Conservation (phyloP, 257 asterid genomes). For the Nemophila menziesii region DNA sequence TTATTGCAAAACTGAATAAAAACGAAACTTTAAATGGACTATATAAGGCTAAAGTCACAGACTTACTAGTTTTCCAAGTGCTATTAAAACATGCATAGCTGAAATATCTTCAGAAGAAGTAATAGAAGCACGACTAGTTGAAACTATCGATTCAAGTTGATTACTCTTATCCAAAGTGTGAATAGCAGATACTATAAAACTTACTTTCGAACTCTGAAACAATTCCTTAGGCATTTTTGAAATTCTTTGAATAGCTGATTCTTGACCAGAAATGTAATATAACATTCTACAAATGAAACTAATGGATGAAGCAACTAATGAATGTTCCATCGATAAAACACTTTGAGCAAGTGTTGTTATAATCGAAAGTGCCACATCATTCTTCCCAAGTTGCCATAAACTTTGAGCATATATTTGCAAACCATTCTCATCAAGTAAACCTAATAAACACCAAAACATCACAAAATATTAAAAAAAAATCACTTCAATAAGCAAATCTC, state of each 20-base stretch:
- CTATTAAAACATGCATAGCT: constrained; percentile 52
- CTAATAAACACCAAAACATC: too few relatives aligned
- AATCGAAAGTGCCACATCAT: constrained; percentile 56
- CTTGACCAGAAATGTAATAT: constrained; percentile 58
- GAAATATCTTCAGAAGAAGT: constrained; percentile 44
- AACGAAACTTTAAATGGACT: background rate
- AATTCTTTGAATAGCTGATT: constrained; percentile 54
- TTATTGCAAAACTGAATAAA: too few relatives aligned
- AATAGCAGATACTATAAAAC: constrained; percentile 62
- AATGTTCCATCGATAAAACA: constrained; percentile 53
- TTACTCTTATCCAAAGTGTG: constrained; percentile 55
- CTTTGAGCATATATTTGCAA: constrained; percentile 75
- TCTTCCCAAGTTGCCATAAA: constrained; percentile 71
- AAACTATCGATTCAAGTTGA: constrained; percentile 65
- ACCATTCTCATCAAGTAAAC: constrained; percentile 62
- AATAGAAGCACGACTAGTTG: constrained; percentile 50
- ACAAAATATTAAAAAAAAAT: too few relatives aligned
- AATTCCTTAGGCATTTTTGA: constrained; percentile 73
- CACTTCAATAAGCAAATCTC: background rate
- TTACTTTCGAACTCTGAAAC: constrained; percentile 49
- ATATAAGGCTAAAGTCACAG: background rate
- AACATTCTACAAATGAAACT: constrained; percentile 67
- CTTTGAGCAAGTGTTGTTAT: constrained; percentile 52
- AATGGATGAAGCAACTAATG: constrained; percentile 48
- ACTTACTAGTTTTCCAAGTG: constrained; percentile 69